Percentiles rank a stretch among this genome's conserved stretches.
These are phyloP conservation scores for Trypanosoma avium DNA, from an alignment of 208 protist species.

Conservation along the genomic window DNA sequence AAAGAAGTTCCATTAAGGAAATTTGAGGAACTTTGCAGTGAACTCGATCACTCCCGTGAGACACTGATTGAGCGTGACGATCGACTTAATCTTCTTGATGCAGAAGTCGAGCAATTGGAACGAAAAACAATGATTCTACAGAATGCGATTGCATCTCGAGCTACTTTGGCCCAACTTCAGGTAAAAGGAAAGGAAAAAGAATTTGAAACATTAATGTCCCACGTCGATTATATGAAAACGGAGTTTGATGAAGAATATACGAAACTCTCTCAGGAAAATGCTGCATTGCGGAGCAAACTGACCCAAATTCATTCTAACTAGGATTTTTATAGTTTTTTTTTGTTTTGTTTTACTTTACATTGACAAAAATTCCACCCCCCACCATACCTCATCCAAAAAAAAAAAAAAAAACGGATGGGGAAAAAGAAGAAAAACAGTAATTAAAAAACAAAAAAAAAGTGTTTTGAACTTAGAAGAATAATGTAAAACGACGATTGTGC, in stretches of 20 bases:
- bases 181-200: conserved; percentile 60
- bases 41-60: conserved; percentile 59
- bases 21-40: conserved; percentile 69
- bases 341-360: conserved; percentile 13
- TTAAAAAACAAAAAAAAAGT: too few relatives aligned
- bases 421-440: conserved; percentile 2
- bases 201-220: conserved; percentile 43
- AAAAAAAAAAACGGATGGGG: conserved; percentile 8
- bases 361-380: too few relatives aligned
- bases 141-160: conserved; percentile 64
- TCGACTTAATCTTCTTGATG: conserved; percentile 70
- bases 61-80: conserved; percentile 65
- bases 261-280: conserved; percentile 55
- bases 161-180: conserved; percentile 53
- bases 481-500: too few relatives aligned
- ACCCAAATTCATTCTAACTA: conserved; percentile 1
- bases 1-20: conserved; percentile 60
- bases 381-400: not conserved
- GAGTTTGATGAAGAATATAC: conserved; percentile 60
- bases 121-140: conserved; percentile 68
- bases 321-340: conserved; percentile 16
- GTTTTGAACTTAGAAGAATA: too few relatives aligned
- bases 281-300: conserved; percentile 34
- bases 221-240: conserved; percentile 44
- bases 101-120: conserved; percentile 74